Evolutionary conservation across 345 rosid species (phyloP), one percentile per base, ranked within the genome.

Genomic region (Acer saccharum): DNA sequence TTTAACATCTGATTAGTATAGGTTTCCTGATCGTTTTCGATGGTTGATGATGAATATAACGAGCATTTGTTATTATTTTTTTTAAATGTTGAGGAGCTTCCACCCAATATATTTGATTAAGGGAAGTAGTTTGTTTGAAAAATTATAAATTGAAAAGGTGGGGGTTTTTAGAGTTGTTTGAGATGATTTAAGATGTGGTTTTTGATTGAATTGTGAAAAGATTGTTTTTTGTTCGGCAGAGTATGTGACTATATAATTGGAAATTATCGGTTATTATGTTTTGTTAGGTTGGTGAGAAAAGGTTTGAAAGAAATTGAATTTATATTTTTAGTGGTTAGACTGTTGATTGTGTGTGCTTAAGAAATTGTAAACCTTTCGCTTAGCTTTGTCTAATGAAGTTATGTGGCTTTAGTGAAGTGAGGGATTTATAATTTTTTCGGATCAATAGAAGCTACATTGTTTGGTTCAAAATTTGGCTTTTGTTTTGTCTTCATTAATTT

Each of bases 221-320:
- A 41, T 16, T 29, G 57, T 61, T 7, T 18, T 60, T n/a, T 21
- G 57, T 43, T 62, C 16, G 41, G 48, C 8, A 55, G 25, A 2
- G 18, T 43, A 21, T 60, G 4, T 43, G 41, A 44, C 6, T 12
- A 6, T 25, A 14, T 62, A 20, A 39, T 73, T 43, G 55, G 43
- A 17, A 14, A 16, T 61, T 73, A 61, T 43, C 46, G 0, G 35
- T 60, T 20, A 18, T 35, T 20, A 7, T 75, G 8, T 50, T 68
- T 74, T 74, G 62, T 64, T 74, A 46, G 69, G 46, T 48, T 64
- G 29, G 62, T 29, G 71, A 50, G 62, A 48, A 50, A 63, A 27
- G 10, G 46, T 29, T 6, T 7, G 50, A n/a, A 65, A 75, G 21
- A n/a, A 52, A 75, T 54, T 7, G 21, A 55, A 18, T 35, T 66